Evolutionary conservation across 371 early-diverging fungal genomes (phyloP), one percentile per base, ranked within the genome.

Genomic region (Circinella minor): DNA sequence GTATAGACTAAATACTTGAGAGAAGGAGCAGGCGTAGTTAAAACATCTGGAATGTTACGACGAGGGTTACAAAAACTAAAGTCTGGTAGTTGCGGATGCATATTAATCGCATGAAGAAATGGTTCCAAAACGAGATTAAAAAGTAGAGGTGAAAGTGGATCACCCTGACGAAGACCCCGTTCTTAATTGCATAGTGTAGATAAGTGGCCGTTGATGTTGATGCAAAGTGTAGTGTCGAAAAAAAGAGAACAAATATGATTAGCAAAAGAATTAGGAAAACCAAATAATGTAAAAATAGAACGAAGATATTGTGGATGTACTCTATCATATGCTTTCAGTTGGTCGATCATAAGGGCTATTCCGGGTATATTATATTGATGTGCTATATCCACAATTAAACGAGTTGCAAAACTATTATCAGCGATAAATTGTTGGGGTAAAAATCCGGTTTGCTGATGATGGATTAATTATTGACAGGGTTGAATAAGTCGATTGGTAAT

Each of bases 391-490:
- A 68, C 68, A 0, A 49, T 14, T 0, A 65, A 17, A 3, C 65
- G 64, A 15, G 47, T 20, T 0, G 34, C 47, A 7, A 54, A 43
- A 7, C 71, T 69, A 61, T 75, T 68, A 36, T 75, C 69, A 3
- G 69, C 55, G 34, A 75, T 71, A 3, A 71, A 54, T 0, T 69
- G 62, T n/a, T 60, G 11, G 13, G 43, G 61, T 4, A 75, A 4
- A 18, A 75, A 71, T 13, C 75, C 75, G 4, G 71, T 75, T 63
- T 74, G 73, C 5, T 49, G 65, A 1, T 64, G 71, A 14, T 17
- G 65, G 34, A 75, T 75, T 9, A 71, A 10, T 3, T 20, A 8
- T 1, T 10, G 38, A 3, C 46, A 27, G 0, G 15, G 6, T 4
- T 14, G 0, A 15, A n/a, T 14, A 4, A 71, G 1, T 36, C 75